phyloP scores from a whole-genome alignment of 1,284 basidiomycete genomes.

The Ganoderma sinense region DNA sequence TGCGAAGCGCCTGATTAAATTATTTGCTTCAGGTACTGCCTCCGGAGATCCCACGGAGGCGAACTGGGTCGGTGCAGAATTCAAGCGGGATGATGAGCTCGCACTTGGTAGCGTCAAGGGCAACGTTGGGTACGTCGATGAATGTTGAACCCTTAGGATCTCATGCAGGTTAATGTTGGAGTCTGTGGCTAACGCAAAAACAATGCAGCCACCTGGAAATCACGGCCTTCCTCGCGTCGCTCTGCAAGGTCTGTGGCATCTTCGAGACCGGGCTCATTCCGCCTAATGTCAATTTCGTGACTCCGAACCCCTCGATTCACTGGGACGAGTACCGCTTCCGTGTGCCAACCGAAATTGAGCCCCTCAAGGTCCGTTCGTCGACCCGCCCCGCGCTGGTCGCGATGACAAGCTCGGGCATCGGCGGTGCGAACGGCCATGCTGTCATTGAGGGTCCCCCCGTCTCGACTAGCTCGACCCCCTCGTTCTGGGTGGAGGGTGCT shows the following conservation, averaged over 20 bases:
- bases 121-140: constrained; percentile 52
- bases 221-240: constrained; percentile 47
- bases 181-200: not conserved
- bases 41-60: constrained; percentile 58
- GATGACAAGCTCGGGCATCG: constrained; percentile 52
- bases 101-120: constrained; percentile 55
- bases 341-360: constrained; percentile 32
- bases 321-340: constrained; percentile 43
- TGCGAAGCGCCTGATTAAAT: not conserved
- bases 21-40: constrained; percentile 44
- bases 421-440: constrained; percentile 50
- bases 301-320: constrained; percentile 45
- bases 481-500: constrained; percentile 9
- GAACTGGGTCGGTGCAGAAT: constrained; percentile 53
- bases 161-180: not conserved
- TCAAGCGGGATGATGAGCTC: constrained; percentile 41
- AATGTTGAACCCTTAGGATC: too few species aligned
- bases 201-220: constrained; percentile 45
- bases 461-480: not conserved
- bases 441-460: constrained; percentile 45
- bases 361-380: constrained; percentile 28
- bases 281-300: constrained; percentile 46
- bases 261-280: constrained; percentile 45
- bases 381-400: constrained; percentile 43
- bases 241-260: constrained; percentile 48